Evolutionary conservation across 805 yeast species (phyloP), one percentile per base, ranked within the genome.

Genomic region (Candida railenensis): DNA sequence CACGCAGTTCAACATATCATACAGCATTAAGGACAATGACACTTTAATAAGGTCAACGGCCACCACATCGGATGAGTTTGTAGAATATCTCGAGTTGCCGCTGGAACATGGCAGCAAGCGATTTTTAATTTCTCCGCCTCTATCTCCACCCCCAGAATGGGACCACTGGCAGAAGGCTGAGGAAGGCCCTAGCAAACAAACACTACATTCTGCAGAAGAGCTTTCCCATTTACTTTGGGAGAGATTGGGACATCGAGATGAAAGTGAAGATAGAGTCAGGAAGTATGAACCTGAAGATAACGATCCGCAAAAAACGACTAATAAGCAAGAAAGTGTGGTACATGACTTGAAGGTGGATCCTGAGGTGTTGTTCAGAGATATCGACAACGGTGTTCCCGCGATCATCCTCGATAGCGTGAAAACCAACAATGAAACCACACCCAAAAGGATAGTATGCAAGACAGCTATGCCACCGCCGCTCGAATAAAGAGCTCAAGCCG

Each of bases 121-220:
- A 14, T 72, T 71, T 45, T 65, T 72, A 40, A 72, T 72, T n/a
- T 69, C 72, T 42, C 77, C 77, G 2, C 77, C 77, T 5, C 51
- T 67, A 7, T 70, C 75, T 8, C 77, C 77, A 0, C 76, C 71
- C 2, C 53, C 69, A 0, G 77, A 66, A 39, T 72, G 77, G 77
- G 64, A 70, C 48, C 68, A 69, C 44, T 72, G 69, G 67, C 64
- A 63, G 42, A 67, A 58, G 42, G 66, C 57, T 0, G 77, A 72
- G 48, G 76, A 71, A 11, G 73, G 73, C 0, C 77, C 77, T 8
- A 64, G 65, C 44, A 53, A 57, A 25, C 59, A 63, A 42, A 46
- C 74, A 0, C 57, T 72, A 3, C 61, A 61, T 44, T 63, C 73
- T 15, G 71, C 74, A 0, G 58, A 59, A 32, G 76, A 73, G 33